Percentiles rank a stretch among this genome's conserved stretches.
Conservation (phyloP, 1,284 basidiomycete genomes). For the Cutaneotrichosporon sp. region DNA sequence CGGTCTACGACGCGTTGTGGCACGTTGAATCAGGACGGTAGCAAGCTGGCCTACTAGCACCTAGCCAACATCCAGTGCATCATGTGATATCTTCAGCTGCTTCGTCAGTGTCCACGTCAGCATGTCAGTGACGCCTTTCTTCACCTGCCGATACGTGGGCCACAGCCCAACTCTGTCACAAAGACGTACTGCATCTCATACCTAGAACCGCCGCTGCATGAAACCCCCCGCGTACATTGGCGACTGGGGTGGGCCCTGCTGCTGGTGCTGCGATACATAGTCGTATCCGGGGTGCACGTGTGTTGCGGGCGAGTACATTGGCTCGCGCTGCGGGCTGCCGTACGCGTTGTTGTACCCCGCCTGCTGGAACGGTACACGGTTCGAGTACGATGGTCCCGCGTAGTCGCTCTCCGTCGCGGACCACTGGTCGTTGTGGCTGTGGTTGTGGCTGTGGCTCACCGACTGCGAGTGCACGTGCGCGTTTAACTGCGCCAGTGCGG, state of each 20-base stretch:
- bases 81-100: too few species aligned
- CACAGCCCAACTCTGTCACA: background rate
- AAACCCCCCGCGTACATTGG: slow-evolving; percentile 7
- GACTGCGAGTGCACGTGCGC: slow-evolving; percentile 11
- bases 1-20: background rate
- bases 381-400: background rate
- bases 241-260: slow-evolving; percentile 8
- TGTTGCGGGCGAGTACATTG: slow-evolving; percentile 12
- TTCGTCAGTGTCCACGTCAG: background rate
- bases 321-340: slow-evolving; percentile 16
- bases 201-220: slow-evolving; percentile 9
- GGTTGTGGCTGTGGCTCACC: background rate
- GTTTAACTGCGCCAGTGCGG: slow-evolving; percentile 28
- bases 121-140: background rate
- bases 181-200: slow-evolving; percentile 3
- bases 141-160: background rate
- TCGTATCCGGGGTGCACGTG: slow-evolving; percentile 8
- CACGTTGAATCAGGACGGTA: background rate
- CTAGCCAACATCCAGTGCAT: too few species aligned
- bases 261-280: slow-evolving; percentile 11
- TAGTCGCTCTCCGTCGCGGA: slow-evolving; percentile 1
- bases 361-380: background rate
- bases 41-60: too few species aligned
- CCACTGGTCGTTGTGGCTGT: background rate
- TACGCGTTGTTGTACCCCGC: slow-evolving; percentile 8